phyloP scores from a whole-genome alignment of 306 rosid genomes.

The Cicer cuneatum region DNA sequence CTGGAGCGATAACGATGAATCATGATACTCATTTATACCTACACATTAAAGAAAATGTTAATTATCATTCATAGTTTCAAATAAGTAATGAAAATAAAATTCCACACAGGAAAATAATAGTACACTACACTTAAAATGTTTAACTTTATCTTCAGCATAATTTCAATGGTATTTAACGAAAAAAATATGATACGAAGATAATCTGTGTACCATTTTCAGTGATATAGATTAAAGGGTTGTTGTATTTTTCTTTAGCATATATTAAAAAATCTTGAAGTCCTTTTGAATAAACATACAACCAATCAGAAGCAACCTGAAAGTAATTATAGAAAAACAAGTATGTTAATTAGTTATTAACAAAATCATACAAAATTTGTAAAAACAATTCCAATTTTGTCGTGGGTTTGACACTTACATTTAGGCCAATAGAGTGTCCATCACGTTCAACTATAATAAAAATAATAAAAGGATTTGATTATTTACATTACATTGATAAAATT shows the following conservation, averaged over 20 bases:
- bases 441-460: not conserved
- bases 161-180: not conserved
- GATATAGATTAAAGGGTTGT: not conserved
- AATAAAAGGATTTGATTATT: not conserved
- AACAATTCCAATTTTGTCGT: no score
- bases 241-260: not conserved
- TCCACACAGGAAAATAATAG: no score
- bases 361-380: not conserved
- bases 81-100: not conserved
- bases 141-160: no score
- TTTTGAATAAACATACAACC: not conserved
- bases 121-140: not conserved
- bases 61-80: no score
- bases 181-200: not conserved
- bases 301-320: not conserved
- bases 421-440: not conserved
- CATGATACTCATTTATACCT: not conserved
- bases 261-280: not conserved
- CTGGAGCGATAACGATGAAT: not conserved
- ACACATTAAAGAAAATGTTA: not conserved
- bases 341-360: not conserved
- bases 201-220: not conserved
- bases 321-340: not conserved
- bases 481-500: not conserved
- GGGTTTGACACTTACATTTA: not conserved